These are phyloP conservation scores for Cupressus sempervirens DNA, from an alignment of 75 land plant genomes.

Conservation along the genomic window DNA sequence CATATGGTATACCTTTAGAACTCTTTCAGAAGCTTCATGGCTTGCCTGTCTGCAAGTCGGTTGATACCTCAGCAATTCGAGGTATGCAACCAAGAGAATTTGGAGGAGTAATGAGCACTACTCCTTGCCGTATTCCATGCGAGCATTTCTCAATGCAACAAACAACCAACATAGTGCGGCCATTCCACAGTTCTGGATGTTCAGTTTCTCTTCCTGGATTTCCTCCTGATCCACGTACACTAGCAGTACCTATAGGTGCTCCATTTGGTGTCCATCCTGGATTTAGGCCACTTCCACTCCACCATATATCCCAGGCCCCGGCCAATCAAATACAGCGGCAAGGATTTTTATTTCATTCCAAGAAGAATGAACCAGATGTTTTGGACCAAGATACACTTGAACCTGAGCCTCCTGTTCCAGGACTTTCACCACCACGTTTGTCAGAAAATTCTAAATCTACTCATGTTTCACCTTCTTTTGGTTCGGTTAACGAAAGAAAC, in stretches of 20 bases:
- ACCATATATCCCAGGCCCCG: background rate
- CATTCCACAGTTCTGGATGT: conserved; percentile 4
- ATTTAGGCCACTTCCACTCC: background rate
- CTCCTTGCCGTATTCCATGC: conserved; percentile 12
- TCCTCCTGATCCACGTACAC: conserved; percentile 9
- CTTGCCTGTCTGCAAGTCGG: background rate
- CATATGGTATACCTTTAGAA: conserved; percentile 6
- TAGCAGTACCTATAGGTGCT: background rate
- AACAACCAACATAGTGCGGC: background rate
- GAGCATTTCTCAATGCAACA: conserved; percentile 12
- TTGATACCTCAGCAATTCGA: background rate
- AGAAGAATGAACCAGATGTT: background rate
- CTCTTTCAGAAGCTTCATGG: conserved; percentile 8
- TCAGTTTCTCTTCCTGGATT: background rate
- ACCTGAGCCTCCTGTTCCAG: conserved; percentile 14
- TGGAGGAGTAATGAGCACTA: background rate
- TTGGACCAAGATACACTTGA: conserved; percentile 9
- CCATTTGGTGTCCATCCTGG: background rate
- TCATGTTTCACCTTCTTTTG: background rate
- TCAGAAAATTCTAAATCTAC: background rate
- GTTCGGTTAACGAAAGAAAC: background rate
- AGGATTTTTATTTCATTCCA: background rate
- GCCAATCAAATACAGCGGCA: background rate
- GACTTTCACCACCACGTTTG: conserved; percentile 8
- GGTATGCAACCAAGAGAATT: background rate